Evolutionary conservation across 148 eudicot species (phyloP), one percentile per base, ranked within the genome.

Genomic region (Gaultheria prostrata): DNA sequence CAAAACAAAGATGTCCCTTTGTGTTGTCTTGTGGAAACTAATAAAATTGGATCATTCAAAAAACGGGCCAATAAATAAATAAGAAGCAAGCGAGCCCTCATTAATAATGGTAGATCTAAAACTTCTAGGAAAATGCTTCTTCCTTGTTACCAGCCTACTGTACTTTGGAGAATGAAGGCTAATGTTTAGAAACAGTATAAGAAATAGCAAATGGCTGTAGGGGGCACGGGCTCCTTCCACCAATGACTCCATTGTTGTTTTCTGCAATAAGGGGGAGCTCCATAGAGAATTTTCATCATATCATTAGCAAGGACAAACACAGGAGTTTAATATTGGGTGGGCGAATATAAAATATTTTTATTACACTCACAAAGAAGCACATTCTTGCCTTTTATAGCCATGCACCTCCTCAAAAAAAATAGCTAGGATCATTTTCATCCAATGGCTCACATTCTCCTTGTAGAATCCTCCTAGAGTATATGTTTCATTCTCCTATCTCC

Each of bases 191-290:
- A 26, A 24, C 1, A 6, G 32, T 24, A 26, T 20, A 65, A 65
- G 71, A 65, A 24, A 26, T 65, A 26, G 71, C 71, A 65, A 65
- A 10, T 26, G 14, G 71, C 30, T 26, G 33, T 12, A 65, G 5
- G 6, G 6, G 33, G 63, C 65, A 7, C 12, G 71, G 32, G 71
- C 71, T 65, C 35, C 17, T 4, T 28, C 33, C 17, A 5, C 71
- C 71, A 65, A 15, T 65, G 15, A 65, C 71, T 65, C 71, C 17
- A 26, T n/a, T 80, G 63, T 21, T 61, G 35, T 45, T 80, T 12
- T n/a, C 73, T 45, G 33, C 83, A 80, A 67, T 80, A 26, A 26
- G 15, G 65, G 83, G 24, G 45, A 43, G 35, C 51, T 63, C 82
- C 51, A 79, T 35, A 45, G 53, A 43, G 32, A 4, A 24, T 8